phyloP scores from a whole-genome alignment of 192 early-diverging fungal species.

The Pilobolus umbonatus region DNA sequence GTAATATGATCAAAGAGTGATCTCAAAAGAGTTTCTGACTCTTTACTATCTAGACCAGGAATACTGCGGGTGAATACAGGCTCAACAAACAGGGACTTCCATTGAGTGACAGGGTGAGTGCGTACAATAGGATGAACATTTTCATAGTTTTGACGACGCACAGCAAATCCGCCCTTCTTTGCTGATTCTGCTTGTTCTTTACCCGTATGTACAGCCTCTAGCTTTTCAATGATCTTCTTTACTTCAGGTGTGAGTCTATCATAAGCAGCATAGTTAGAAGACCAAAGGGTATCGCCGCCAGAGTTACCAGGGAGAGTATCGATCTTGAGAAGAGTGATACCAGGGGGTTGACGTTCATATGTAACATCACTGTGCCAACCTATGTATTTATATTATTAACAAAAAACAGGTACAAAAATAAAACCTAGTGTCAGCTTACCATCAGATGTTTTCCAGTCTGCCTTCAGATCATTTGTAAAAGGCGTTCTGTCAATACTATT shows the following conservation, averaged over 20 bases:
- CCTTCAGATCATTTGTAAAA: too few species aligned
- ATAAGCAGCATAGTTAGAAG: constrained; percentile 53
- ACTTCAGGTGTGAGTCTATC: constrained; percentile 56
- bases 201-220: constrained; percentile 49
- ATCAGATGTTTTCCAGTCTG: background rate
- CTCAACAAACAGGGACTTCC: constrained; percentile 56
- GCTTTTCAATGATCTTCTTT: constrained; percentile 49
- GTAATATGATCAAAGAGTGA: constrained; percentile 44
- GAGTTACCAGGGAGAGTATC: constrained; percentile 37
- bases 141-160: constrained; percentile 19
- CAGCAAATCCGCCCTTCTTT: constrained; percentile 4
- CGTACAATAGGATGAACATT: constrained; percentile 36
- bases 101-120: constrained; percentile 60
- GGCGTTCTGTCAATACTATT: too few species aligned
- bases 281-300: constrained; percentile 60
- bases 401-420: background rate
- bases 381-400: background rate
- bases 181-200: constrained; percentile 18
- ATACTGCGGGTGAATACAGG: constrained; percentile 50
- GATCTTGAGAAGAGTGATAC: constrained; percentile 49
- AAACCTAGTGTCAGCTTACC: background rate
- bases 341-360: constrained; percentile 52
- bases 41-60: constrained; percentile 38
- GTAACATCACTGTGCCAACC: constrained; percentile 53
- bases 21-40: constrained; percentile 45